Conservation (phyloP, 1,284 basidiomycete species). For the Volvariella volvacea region DNA sequence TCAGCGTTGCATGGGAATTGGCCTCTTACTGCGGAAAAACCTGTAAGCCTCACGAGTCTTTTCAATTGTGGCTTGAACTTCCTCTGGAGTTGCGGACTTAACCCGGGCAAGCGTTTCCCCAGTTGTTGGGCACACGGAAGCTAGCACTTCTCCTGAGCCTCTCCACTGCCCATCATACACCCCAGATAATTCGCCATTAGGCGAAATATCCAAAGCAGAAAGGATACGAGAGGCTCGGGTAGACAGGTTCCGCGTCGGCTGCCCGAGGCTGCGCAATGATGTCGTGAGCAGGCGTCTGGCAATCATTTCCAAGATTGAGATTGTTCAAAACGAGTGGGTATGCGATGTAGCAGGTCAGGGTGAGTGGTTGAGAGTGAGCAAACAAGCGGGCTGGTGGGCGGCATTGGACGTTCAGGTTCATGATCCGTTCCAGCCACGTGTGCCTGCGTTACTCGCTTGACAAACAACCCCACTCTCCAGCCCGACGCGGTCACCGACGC, state of each 20-base stretch:
- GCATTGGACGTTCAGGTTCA: background rate
- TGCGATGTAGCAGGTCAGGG: background rate
- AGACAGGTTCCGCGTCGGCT: constrained; percentile 25
- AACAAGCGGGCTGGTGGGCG: background rate
- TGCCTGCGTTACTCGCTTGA: no score
- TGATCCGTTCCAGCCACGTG: background rate
- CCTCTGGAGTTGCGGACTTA: constrained; percentile 59
- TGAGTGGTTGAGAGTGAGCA: background rate
- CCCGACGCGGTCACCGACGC: no score
- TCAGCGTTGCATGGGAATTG: constrained; percentile 2
- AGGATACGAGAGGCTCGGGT: constrained; percentile 60
- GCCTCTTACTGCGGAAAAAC: constrained; percentile 49
- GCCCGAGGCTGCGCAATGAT: constrained; percentile 14
- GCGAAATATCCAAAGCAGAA: constrained; percentile 54
- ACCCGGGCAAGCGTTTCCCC: constrained; percentile 70
- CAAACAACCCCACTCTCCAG: no score
- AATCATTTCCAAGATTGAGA: constrained; percentile 12
- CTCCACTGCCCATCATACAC: constrained; percentile 77
- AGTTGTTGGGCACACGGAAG: constrained; percentile 70
- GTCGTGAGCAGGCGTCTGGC: constrained; percentile 13
- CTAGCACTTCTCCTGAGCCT: constrained; percentile 64
- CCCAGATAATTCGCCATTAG: constrained; percentile 48
- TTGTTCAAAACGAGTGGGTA: background rate
- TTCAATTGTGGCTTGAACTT: constrained; percentile 58
- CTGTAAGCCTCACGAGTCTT: constrained; percentile 68